Conservation (phyloP, 345 rosid species). For the Salix udensis region DNA sequence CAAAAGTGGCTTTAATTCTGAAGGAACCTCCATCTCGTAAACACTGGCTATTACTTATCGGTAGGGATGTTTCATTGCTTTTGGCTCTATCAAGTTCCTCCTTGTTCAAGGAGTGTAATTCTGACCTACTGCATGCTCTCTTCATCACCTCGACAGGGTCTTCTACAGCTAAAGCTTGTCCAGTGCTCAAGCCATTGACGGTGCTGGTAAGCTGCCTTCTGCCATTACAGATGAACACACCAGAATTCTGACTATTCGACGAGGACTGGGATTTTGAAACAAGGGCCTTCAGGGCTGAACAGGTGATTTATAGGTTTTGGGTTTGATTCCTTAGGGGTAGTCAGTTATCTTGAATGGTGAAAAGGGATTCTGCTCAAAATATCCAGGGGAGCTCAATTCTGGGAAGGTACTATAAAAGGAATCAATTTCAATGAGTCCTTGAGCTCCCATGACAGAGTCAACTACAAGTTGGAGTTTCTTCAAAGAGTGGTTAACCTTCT, state of each 20-base stretch:
- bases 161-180: conserved; percentile 25
- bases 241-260: conserved; percentile 65
- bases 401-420: conserved; percentile 85
- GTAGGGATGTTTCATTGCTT: conserved; percentile 44
- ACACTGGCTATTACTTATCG: conserved; percentile 15
- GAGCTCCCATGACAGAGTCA: conserved; percentile 79
- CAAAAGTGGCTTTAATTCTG: conserved; percentile 60
- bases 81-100: conserved; percentile 47
- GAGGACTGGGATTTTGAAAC: conserved; percentile 57
- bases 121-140: conserved; percentile 41
- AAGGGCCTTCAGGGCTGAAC: conserved; percentile 29
- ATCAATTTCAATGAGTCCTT: conserved; percentile 63
- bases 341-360: conserved; percentile 26
- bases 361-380: conserved; percentile 38
- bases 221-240: conserved; percentile 54
- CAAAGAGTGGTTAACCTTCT: conserved; percentile 41
- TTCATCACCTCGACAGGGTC: conserved; percentile 34
- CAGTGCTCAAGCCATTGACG: conserved; percentile 22
- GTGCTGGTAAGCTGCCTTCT: conserved; percentile 39
- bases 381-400: conserved; percentile 54
- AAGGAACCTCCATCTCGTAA: conserved; percentile 17
- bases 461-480: conserved; percentile 65
- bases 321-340: conserved; percentile 30
- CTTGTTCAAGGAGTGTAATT: conserved; percentile 38
- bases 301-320: conserved; percentile 33